A percentile compares a stretch with the other conserved stretches of the same genome.
Conservation (phyloP, 2,329 filamentous ascomycete species). For the Fusarium solani-melongenae region DNA sequence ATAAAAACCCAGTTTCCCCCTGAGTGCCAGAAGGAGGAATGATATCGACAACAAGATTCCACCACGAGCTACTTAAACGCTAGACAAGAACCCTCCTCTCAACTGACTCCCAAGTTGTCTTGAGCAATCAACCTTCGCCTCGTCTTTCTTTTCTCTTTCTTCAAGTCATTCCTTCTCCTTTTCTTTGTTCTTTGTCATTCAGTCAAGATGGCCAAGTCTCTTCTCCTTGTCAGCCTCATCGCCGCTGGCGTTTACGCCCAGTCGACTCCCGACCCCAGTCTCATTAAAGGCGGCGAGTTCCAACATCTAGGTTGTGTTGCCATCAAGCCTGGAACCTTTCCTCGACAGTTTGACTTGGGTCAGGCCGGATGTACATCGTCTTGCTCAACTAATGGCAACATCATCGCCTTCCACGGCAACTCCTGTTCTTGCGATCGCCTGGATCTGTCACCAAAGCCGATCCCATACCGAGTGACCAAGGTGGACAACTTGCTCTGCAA, state of each 20-base stretch:
- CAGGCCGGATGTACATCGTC: conserved; percentile 14
- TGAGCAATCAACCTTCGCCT: background rate
- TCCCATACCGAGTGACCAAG: conserved; percentile 26
- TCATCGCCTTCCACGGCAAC: conserved; percentile 26
- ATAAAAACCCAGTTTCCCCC: background rate
- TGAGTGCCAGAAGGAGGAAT: background rate
- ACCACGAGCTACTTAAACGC: background rate
- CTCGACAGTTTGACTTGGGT: conserved; percentile 19
- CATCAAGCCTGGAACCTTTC: conserved; percentile 24
- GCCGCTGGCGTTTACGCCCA: conserved; percentile 18
- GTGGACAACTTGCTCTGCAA: conserved; percentile 30
- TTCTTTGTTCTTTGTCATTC: conserved; percentile 25
- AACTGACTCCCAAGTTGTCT: background rate
- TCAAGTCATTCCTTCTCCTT: conserved; percentile 26
- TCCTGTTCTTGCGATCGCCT: conserved; percentile 35
- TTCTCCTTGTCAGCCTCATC: conserved; percentile 19
- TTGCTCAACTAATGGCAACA: conserved; percentile 35
- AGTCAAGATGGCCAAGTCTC: conserved; percentile 12
- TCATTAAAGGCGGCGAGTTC: conserved; percentile 9
- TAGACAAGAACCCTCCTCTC: conserved; percentile 17
- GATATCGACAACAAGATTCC: background rate
- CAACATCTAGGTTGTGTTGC: conserved; percentile 31
- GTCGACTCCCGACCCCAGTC: conserved; percentile 22
- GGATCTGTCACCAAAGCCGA: conserved; percentile 20
- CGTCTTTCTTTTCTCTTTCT: conserved; percentile 21